Conservation (phyloP, 805 yeast species). For the Candida easanensis region DNA sequence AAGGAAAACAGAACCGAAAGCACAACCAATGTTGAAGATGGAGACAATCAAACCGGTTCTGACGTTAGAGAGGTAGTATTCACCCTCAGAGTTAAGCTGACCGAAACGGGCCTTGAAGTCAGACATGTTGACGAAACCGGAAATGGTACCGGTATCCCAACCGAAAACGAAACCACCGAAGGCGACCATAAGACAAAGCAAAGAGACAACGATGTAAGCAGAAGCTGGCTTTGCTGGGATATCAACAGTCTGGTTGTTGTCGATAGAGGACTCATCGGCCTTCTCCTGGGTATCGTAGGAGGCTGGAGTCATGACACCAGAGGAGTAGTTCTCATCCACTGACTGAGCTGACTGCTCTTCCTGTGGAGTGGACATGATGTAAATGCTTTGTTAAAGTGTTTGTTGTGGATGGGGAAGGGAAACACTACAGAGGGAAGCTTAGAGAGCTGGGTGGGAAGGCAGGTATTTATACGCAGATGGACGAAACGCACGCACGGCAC, state of each 20-base stretch:
- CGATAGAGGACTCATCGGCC: constrained; percentile 15
- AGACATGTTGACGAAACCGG: constrained; percentile 60
- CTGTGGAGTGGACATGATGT: constrained; percentile 15
- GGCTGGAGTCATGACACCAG: constrained; percentile 25
- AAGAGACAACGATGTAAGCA: constrained; percentile 29
- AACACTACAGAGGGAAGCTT: not conserved
- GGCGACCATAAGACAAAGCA: constrained; percentile 47
- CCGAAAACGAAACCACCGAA: constrained; percentile 80
- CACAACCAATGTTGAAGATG: constrained; percentile 73
- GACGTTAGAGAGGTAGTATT: constrained; percentile 44
- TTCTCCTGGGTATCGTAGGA: constrained; percentile 19
- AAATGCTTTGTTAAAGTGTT: not conserved
- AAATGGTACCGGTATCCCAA: constrained; percentile 79
- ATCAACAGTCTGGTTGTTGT: constrained; percentile 2
- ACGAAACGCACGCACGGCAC: not conserved
- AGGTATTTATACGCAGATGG: constrained; percentile 6
- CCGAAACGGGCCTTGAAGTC: constrained; percentile 62
- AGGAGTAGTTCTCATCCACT: constrained; percentile 10
- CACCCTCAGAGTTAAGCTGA: constrained; percentile 39
- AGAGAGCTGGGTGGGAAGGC: not conserved
- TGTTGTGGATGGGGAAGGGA: not conserved
- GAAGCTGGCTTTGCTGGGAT: constrained; percentile 33
- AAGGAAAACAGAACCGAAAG: constrained; percentile 64
- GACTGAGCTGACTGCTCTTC: constrained; percentile 12
- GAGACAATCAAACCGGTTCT: constrained; percentile 57